Evolutionary conservation across 345 rosid species (phyloP).

Genomic region (Abelmoschus esculentus): DNA sequence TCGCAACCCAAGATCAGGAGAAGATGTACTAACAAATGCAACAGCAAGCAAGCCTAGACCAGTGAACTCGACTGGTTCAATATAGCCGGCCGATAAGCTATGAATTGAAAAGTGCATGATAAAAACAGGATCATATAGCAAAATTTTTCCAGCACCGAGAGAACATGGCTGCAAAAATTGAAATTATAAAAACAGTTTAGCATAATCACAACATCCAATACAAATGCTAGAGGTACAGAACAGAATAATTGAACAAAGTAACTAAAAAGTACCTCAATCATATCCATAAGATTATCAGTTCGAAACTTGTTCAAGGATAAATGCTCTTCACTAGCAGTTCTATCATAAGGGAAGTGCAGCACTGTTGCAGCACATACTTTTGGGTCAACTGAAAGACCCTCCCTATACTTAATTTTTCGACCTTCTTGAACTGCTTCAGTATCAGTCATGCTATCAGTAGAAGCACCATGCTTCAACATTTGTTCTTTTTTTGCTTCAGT

Average conservation of each 20-base stretch:
- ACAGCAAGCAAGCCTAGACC: constrained; percentile 85
- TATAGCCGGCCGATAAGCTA: constrained; percentile 44
- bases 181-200: constrained; percentile 1
- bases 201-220: not conserved
- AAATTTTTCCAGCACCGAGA: constrained; percentile 23
- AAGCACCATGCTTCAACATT: constrained; percentile 34
- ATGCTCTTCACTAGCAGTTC: constrained; percentile 26
- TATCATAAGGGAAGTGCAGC: constrained; percentile 57
- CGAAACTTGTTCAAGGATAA: constrained; percentile 13
- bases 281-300: constrained; percentile 11
- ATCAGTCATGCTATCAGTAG: constrained; percentile 26
- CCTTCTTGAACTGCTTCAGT: constrained; percentile 40
- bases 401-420: constrained; percentile 57
- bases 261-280: constrained; percentile 16
- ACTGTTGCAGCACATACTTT: constrained; percentile 61
- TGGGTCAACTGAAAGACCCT: constrained; percentile 74
- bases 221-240: constrained; percentile 1
- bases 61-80: constrained; percentile 80
- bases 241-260: constrained; percentile 1
- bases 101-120: constrained; percentile 62
- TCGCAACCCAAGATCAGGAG: constrained; percentile 71
- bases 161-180: constrained; percentile 30
- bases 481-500: constrained; percentile 45
- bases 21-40: constrained; percentile 75
- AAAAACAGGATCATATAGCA: constrained; percentile 76